Evolutionary conservation across 2,329 filamentous ascomycete species (phyloP).

Genomic region (Meredithiella fracta): DNA sequence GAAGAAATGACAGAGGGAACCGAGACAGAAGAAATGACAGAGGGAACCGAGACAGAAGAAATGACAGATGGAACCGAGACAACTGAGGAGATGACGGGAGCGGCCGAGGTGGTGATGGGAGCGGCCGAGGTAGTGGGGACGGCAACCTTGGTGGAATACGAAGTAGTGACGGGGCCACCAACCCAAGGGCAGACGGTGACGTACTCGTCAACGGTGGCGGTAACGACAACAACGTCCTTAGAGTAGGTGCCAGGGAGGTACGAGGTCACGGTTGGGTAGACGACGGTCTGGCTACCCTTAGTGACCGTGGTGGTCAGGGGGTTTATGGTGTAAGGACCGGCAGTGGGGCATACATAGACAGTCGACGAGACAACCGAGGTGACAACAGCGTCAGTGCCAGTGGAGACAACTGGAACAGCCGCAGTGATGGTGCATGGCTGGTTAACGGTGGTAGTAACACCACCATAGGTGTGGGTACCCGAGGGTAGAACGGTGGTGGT

Average conservation of each 20-base stretch:
- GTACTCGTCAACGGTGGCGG: constrained; percentile 49
- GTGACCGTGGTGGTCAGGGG: constrained; percentile 46
- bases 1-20: constrained; percentile 12
- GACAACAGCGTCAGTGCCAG: constrained; percentile 37
- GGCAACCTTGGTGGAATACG: constrained; percentile 20
- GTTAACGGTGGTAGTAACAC: constrained; percentile 54
- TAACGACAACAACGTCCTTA: constrained; percentile 47
- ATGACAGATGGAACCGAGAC: constrained; percentile 15
- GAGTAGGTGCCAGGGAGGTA: constrained; percentile 59
- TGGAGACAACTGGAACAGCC: constrained; percentile 50
- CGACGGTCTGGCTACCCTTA: constrained; percentile 33
- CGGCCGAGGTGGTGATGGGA: constrained; percentile 18
- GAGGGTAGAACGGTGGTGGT: constrained; percentile 43
- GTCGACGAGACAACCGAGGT: constrained; percentile 54
- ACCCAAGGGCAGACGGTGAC: constrained; percentile 55
- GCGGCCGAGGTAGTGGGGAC: constrained; percentile 18
- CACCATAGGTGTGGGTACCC: constrained; percentile 53
- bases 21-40: constrained; percentile 16
- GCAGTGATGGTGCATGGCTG: constrained; percentile 51
- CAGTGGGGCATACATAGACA: constrained; percentile 54
- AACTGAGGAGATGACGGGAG: constrained; percentile 16
- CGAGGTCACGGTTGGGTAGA: constrained; percentile 48
- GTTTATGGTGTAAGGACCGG: constrained; percentile 62
- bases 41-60: constrained; percentile 15
- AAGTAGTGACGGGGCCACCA: constrained; percentile 17